Evolutionary conservation across 805 yeast genomes (phyloP).

Genomic region (Sugiyamaella smithiae): DNA sequence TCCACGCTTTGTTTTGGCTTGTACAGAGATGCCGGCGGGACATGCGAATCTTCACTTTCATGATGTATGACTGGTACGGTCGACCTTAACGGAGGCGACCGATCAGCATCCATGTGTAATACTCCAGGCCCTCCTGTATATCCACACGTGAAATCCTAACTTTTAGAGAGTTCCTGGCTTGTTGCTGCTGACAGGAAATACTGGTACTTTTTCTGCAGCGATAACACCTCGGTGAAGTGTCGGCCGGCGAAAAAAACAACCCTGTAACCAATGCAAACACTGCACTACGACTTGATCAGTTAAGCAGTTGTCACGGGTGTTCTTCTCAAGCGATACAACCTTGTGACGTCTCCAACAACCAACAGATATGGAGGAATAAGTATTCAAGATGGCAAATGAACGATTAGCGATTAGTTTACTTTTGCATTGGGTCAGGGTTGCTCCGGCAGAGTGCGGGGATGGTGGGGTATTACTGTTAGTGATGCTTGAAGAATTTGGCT

Average conservation of each 20-base stretch:
- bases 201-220: too few relatives aligned
- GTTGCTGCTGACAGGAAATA: too few relatives aligned
- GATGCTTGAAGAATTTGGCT: too few relatives aligned
- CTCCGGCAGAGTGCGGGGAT: neutral
- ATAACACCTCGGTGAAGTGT: constrained; percentile 1
- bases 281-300: too few relatives aligned
- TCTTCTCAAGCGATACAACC: too few relatives aligned
- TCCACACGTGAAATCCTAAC: too few relatives aligned
- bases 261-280: too few relatives aligned
- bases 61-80: neutral
- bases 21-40: neutral
- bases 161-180: too few relatives aligned
- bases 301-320: too few relatives aligned
- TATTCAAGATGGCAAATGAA: neutral
- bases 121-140: neutral
- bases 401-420: neutral
- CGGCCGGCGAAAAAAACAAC: neutral
- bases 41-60: neutral
- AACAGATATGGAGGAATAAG: too few relatives aligned
- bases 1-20: constrained; percentile 66
- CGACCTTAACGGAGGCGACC: constrained; percentile 5
- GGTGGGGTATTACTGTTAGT: too few relatives aligned
- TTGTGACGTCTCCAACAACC: too few relatives aligned
- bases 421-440: constrained; percentile 1
- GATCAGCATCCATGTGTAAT: neutral